Evolutionary conservation across 768 basidiomycete species (phyloP).

Genomic region (Mrakia frigida): DNA sequence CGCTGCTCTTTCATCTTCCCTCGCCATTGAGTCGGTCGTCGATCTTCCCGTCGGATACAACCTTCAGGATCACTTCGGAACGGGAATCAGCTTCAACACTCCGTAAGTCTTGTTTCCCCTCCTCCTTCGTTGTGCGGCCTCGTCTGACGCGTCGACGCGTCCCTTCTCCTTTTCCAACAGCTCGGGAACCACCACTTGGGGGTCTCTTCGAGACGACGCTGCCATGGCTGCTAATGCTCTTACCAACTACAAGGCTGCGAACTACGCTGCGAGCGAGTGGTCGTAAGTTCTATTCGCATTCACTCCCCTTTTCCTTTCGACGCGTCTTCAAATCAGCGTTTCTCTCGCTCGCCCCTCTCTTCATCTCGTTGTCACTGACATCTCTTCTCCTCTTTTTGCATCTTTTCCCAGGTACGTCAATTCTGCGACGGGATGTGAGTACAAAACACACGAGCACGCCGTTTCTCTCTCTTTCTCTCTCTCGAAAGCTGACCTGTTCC

Average conservation of each 20-base stretch:
- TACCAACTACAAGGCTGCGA: background rate
- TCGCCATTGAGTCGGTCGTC: constrained; percentile 47
- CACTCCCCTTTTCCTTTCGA: too few species aligned
- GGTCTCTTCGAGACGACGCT: constrained; percentile 3
- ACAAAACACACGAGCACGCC: too few species aligned
- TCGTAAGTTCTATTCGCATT: too few species aligned
- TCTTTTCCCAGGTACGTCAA: constrained; percentile 32
- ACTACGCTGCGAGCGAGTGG: constrained; percentile 22
- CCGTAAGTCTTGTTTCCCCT: too few species aligned
- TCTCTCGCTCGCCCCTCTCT: too few species aligned
- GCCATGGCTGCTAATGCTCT: constrained; percentile 7
- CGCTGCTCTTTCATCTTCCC: constrained; percentile 51
- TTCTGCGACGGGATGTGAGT: background rate
- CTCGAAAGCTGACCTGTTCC: too few species aligned
- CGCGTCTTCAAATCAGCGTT: too few species aligned
- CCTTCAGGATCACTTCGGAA: constrained; percentile 44
- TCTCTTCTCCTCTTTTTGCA: too few species aligned
- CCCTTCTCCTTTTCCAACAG: background rate
- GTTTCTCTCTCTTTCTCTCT: too few species aligned
- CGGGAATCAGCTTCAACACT: background rate
- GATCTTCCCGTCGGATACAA: constrained; percentile 62
- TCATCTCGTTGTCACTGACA: too few species aligned
- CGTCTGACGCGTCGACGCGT: too few species aligned
- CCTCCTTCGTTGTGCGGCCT: too few species aligned
- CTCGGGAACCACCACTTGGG: constrained; percentile 13